Conservation (phyloP, 768 basidiomycete genomes). For the Obba rivulosa region DNA sequence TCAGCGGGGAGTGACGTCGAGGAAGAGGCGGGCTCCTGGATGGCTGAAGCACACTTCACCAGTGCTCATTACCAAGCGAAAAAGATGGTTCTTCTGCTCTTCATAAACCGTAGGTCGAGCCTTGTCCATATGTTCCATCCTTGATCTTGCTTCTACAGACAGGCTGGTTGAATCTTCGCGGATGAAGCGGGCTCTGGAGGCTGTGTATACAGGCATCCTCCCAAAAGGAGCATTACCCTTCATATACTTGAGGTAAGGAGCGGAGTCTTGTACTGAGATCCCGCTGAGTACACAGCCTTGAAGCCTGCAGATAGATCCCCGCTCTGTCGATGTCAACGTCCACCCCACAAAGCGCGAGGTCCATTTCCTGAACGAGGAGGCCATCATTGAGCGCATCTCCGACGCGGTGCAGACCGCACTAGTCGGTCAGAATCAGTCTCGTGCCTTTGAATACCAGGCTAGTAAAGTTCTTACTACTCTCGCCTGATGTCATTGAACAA, state of each 20-base stretch:
- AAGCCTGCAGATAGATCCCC: conserved; percentile 80
- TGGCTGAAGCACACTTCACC: conserved; percentile 70
- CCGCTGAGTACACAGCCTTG: neutral
- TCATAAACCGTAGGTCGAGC: conserved; percentile 80
- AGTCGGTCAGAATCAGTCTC: conserved; percentile 55
- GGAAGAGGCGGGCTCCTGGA: conserved; percentile 49
- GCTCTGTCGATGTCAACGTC: conserved; percentile 92
- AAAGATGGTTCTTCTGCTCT: conserved; percentile 78
- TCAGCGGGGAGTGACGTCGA: conserved; percentile 25
- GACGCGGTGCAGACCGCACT: conserved; percentile 67
- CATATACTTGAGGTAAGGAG: conserved; percentile 82
- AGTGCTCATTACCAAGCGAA: conserved; percentile 88
- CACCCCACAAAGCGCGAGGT: conserved; percentile 98
- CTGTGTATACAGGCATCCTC: conserved; percentile 75
- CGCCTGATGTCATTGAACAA: too few species aligned
- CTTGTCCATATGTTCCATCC: neutral
- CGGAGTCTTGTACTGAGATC: neutral
- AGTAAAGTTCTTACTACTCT: neutral
- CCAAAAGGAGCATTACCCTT: conserved; percentile 90
- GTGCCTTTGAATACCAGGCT: conserved; percentile 66
- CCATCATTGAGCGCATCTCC: conserved; percentile 71
- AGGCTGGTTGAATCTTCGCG: conserved; percentile 86
- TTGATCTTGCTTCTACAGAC: conserved; percentile 43
- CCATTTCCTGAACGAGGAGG: conserved; percentile 89
- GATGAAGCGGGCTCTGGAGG: conserved; percentile 85